phyloP scores from a whole-genome alignment of 2,329 filamentous ascomycete species.

The Gnomoniopsis sp. region DNA sequence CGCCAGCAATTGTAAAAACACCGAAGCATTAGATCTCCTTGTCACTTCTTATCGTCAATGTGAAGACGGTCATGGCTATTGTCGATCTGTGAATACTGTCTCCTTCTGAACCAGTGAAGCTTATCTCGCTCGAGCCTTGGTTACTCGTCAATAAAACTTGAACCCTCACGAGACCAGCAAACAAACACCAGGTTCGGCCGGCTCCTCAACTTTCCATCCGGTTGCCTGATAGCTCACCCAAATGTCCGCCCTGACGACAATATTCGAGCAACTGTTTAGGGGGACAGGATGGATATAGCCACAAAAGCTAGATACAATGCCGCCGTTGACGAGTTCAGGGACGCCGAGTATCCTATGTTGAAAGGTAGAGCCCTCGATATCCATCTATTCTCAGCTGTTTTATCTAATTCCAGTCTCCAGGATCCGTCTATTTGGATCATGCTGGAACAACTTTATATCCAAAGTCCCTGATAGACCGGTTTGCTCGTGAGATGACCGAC shows the following conservation, averaged over 20 bases:
- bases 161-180: background rate
- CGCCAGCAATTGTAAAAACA: background rate
- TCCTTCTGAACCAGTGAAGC: background rate
- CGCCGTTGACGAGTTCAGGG: conserved; percentile 55
- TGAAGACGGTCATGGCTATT: background rate
- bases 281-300: conserved; percentile 11
- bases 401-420: conserved; percentile 38
- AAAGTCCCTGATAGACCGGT: conserved; percentile 76
- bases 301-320: conserved; percentile 48
- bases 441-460: conserved; percentile 85
- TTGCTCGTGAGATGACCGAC: conserved; percentile 73
- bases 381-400: conserved; percentile 10
- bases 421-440: conserved; percentile 83
- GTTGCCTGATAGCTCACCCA: background rate
- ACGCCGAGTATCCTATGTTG: conserved; percentile 66
- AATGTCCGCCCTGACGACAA: conserved; percentile 1
- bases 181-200: background rate
- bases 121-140: background rate
- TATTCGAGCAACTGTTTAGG: background rate
- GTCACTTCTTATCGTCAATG: background rate
- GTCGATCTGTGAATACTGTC: background rate
- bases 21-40: background rate
- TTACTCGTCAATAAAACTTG: background rate
- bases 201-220: background rate
- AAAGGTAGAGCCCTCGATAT: conserved; percentile 44